Base-by-base conservation (phyloP, 306 rosid genomes). In the Adenanthera pavonina region DNA sequence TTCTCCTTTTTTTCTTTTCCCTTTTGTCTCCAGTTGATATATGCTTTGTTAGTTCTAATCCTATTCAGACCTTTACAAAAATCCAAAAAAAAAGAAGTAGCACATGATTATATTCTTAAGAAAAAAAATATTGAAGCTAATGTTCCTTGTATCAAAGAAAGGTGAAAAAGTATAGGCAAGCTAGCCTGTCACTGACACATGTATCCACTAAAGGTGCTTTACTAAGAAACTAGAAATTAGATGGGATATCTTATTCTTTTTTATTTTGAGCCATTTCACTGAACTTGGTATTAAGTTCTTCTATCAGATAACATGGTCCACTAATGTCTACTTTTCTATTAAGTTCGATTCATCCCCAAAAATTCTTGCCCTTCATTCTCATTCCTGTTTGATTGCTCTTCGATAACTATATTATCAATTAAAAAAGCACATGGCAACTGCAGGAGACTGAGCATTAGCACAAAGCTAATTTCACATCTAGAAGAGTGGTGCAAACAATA, bases 381-480 rank as follows among this genome's bases (percentile, higher is more conserved):
- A 59, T 78, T 67, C 53, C 15, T 34, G 2, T 77, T 72, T 72
- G 46, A 76, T 77, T 77, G 33, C 57, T 65, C 62, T 83, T 61
- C 40, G n/a, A n/a, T n/a, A n/a, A 36, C 40, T 36, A 36, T 1
- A 43, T 74, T 49, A 47, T 47, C 52, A 47, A 52, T 52, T 52
- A 15, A 52, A 52, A 52, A 52, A 15, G 16, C 61, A 54, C 61
- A 54, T 82, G 80, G 65, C 83, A 69, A 51, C 69, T 90, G 85
- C 89, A 94, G 98, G 92, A 91, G 92, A 82, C 80, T 86, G 57
- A 97, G 98, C 81, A 89, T 92, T 72, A 97, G 97, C 44, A 85
- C 91, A 78, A 91, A 90, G 82, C 86, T 94, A 57, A 89, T 94
- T 38, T 69, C 72, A 33, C 84, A 80, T 67, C 81, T 94, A 78